phyloP scores from a whole-genome alignment of 2,329 filamentous ascomycete species.

The Sporothrix euskadiensis region DNA sequence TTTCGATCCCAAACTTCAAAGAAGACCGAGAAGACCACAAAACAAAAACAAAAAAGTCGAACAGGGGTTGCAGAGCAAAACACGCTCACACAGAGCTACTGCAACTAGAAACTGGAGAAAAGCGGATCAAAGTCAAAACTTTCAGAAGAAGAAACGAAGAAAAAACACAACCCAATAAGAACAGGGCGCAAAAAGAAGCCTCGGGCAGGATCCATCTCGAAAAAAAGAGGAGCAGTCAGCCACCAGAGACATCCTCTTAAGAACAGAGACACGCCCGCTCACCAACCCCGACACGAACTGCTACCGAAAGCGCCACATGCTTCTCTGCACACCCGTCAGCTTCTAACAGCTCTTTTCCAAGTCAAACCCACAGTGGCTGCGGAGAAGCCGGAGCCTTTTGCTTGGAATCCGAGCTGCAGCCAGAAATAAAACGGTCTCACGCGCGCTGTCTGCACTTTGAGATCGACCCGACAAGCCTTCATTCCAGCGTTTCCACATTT shows the following conservation, averaged over 20 bases:
- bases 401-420: constrained; percentile 1
- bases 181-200: not conserved
- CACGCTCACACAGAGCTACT: constrained; percentile 12
- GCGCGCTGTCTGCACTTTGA: not conserved
- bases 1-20: not conserved
- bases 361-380: not conserved
- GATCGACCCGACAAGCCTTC: not conserved
- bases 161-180: not conserved
- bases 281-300: not conserved
- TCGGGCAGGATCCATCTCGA: not conserved
- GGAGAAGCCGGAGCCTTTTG: not conserved
- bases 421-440: not conserved
- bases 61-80: constrained; percentile 13
- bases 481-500: not conserved
- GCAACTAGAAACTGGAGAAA: constrained; percentile 14
- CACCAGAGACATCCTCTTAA: not conserved
- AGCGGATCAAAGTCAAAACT: not conserved
- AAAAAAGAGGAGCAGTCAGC: constrained; percentile 5
- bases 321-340: constrained; percentile 8
- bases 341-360: not conserved
- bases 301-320: constrained; percentile 8
- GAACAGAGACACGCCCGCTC: not conserved
- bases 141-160: not conserved
- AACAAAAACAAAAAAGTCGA: not conserved
- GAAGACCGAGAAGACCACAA: not conserved